Evolutionary conservation across 768 basidiomycete species (phyloP).

Genomic region (Leccinum barrowsii): DNA sequence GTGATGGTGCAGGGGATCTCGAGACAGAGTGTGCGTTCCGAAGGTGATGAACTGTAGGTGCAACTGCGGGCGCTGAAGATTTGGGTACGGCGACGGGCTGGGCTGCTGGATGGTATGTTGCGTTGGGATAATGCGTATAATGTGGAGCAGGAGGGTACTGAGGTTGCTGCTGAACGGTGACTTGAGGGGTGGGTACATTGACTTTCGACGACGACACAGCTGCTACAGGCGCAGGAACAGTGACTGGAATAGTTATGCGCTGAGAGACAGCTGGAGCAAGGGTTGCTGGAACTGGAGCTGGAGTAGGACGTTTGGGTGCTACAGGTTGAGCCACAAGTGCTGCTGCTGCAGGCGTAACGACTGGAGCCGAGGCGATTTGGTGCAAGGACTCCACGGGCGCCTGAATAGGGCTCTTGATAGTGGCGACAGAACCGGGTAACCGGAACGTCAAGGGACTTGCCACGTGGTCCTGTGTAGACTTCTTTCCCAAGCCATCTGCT

Average conservation of each 20-base stretch:
- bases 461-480: constrained; percentile 15
- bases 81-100: constrained; percentile 25
- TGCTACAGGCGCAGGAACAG: constrained; percentile 9
- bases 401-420: constrained; percentile 23
- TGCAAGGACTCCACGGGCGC: constrained; percentile 12
- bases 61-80: constrained; percentile 9
- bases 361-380: constrained; percentile 16
- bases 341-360: constrained; percentile 11
- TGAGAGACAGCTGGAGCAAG: constrained; percentile 17
- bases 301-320: constrained; percentile 24
- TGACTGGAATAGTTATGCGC: constrained; percentile 18
- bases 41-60: constrained; percentile 10
- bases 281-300: constrained; percentile 24
- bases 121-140: constrained; percentile 53
- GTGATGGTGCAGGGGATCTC: constrained; percentile 29
- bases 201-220: constrained; percentile 16
- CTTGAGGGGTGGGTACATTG: constrained; percentile 31
- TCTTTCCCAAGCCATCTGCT: constrained; percentile 13
- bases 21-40: constrained; percentile 30
- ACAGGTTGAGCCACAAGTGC: constrained; percentile 18
- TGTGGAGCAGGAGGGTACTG: constrained; percentile 34
- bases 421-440: constrained; percentile 19
- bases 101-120: constrained; percentile 40
- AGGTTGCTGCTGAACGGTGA: constrained; percentile 30
- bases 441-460: constrained; percentile 20